A percentile compares a stretch with the other conserved stretches of the same genome.
phyloP scores from a whole-genome alignment of 176 grass and related monocot species.

The Paspalum vaginatum region DNA sequence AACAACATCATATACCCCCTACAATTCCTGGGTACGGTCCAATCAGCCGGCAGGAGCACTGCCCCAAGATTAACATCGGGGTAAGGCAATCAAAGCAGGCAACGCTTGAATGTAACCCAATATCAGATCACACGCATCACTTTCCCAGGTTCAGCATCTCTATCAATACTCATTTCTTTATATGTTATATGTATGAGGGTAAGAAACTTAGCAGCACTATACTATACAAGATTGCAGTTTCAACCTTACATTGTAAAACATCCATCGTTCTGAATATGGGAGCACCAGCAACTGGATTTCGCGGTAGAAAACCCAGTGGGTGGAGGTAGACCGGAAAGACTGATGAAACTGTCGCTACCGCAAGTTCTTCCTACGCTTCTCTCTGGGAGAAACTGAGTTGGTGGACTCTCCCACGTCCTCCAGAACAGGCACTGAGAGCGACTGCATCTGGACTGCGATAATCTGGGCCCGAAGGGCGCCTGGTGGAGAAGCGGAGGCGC shows the following conservation, averaged over 20 bases:
- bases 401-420: constrained; percentile 45
- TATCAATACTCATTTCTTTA: not conserved
- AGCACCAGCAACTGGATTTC: constrained; percentile 26
- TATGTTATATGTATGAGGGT: constrained; percentile 17
- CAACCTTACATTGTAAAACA: not conserved
- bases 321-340: constrained; percentile 2
- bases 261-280: not conserved
- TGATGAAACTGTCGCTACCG: not conserved
- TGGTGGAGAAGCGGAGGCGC: constrained; percentile 22
- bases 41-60: constrained; percentile 26
- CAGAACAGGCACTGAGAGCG: constrained; percentile 38
- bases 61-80: not conserved
- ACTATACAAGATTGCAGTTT: constrained; percentile 40
- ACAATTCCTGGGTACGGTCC: not conserved
- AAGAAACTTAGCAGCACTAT: constrained; percentile 31
- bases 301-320: too few species aligned
- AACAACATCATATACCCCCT: not conserved
- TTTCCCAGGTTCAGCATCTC: constrained; percentile 17
- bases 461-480: constrained; percentile 4
- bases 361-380: constrained; percentile 66
- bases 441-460: constrained; percentile 37
- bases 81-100: not conserved
- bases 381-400: constrained; percentile 34
- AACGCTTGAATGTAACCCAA: not conserved
- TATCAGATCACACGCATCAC: not conserved